Evolutionary conservation across 2,329 filamentous ascomycete genomes (phyloP).

Genomic region (Stagonosporopsis rhizophila): DNA sequence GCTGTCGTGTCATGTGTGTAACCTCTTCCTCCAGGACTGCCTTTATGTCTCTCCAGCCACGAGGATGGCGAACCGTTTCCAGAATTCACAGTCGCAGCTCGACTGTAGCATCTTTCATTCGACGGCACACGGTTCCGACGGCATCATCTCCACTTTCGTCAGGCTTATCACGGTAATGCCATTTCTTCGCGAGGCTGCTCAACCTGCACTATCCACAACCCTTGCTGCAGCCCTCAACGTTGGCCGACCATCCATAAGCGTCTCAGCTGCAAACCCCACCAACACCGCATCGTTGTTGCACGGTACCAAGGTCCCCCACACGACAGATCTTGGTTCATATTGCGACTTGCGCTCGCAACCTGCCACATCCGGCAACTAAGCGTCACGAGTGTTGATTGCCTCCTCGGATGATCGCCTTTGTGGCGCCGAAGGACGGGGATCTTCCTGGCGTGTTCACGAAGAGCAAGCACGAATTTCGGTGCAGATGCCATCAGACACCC

Average conservation of each 20-base stretch:
- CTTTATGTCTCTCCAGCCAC: background rate
- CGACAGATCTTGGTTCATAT: constrained; percentile 10
- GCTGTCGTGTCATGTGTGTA: background rate
- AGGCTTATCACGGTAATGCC: background rate
- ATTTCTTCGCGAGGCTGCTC: background rate
- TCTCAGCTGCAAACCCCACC: constrained; percentile 1
- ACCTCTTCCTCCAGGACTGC: background rate
- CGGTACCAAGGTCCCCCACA: constrained; percentile 4
- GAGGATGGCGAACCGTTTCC: background rate
- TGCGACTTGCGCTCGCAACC: constrained; percentile 20
- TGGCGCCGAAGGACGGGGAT: constrained; percentile 21
- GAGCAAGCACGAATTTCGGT: background rate
- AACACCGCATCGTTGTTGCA: constrained; percentile 4
- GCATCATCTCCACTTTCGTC: constrained; percentile 2
- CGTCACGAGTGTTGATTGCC: constrained; percentile 27
- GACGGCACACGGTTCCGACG: background rate
- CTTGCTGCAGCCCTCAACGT: background rate
- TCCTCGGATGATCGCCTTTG: constrained; percentile 36
- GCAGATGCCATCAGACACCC: too few relatives aligned
- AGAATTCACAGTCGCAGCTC: background rate
- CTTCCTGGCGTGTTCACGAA: constrained; percentile 1
- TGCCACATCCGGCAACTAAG: constrained; percentile 29
- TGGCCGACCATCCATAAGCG: background rate
- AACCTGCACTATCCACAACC: background rate
- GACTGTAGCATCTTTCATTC: background rate